Conservation (phyloP, 805 yeast species). For the Candida methanosorbosa region DNA sequence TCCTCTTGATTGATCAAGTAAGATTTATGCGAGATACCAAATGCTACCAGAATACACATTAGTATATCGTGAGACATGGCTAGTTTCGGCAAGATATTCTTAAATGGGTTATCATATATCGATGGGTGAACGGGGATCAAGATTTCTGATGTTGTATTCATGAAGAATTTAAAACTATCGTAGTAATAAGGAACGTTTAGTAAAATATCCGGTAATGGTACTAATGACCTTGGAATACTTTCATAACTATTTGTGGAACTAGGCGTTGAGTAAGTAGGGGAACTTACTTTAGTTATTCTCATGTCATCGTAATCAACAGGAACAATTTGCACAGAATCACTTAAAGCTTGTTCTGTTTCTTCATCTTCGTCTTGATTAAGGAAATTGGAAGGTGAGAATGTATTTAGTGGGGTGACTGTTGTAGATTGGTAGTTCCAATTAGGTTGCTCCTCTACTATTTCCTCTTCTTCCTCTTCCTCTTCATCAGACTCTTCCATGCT, state of each 20-base stretch:
- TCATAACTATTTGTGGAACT: no score
- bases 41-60: slow-evolving; percentile 46
- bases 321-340: no score
- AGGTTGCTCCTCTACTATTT: background rate
- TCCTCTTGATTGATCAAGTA: slow-evolving; percentile 16
- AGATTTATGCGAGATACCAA: slow-evolving; percentile 33
- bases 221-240: slow-evolving; percentile 24
- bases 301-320: no score
- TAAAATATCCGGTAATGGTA: slow-evolving; percentile 55
- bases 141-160: slow-evolving; percentile 48
- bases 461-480: slow-evolving; percentile 7
- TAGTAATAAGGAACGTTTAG: slow-evolving; percentile 50
- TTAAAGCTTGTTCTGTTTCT: no score
- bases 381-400: no score
- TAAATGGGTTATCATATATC: slow-evolving; percentile 59
- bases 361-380: no score
- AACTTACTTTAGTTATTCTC: no score
- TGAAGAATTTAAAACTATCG: slow-evolving; percentile 55
- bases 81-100: slow-evolving; percentile 54
- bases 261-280: background rate
- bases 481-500: slow-evolving; percentile 1
- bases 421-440: no score
- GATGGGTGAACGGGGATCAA: slow-evolving; percentile 59
- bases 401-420: no score
- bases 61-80: slow-evolving; percentile 53